Conservation (phyloP, 441 rosid species). For the Manihot esculenta region DNA sequence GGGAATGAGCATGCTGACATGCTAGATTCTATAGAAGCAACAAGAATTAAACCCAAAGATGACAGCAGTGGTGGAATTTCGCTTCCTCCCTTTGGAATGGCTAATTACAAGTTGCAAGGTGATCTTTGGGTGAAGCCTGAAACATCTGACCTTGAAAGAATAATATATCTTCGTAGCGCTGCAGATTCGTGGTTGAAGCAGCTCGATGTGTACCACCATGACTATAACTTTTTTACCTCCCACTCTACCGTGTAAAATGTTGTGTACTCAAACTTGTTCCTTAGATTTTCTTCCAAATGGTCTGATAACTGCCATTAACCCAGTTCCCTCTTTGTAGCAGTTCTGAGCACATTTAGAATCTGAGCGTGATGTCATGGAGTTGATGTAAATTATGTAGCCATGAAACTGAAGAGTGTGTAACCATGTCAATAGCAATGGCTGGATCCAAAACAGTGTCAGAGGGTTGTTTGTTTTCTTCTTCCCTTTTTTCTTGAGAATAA, state of each 20-base stretch:
- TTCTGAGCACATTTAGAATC: neutral
- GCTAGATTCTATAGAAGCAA: neutral
- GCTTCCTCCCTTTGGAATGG: conserved; percentile 66
- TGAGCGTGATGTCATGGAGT: neutral
- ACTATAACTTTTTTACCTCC: conserved; percentile 52
- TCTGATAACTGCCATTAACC: conserved; percentile 23
- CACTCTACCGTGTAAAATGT: conserved; percentile 33
- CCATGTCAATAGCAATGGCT: neutral
- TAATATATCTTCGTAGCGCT: conserved; percentile 45
- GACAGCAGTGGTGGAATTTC: conserved; percentile 30
- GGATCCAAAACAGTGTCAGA: neutral
- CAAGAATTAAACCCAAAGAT: conserved; percentile 23
- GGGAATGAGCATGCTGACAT: conserved; percentile 23
- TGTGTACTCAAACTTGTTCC: conserved; percentile 2
- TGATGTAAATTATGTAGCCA: neutral
- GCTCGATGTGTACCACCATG: conserved; percentile 68
- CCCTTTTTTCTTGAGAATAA: too few relatives aligned
- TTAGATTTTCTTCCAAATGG: neutral
- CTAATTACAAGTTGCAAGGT: conserved; percentile 73
- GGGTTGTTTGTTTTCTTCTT: neutral
- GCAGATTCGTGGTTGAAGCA: conserved; percentile 91
- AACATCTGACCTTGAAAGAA: conserved; percentile 42
- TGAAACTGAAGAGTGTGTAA: neutral
- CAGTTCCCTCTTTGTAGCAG: conserved; percentile 2
- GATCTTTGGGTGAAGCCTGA: conserved; percentile 59